Evolutionary conservation across 2,329 filamentous ascomycete genomes (phyloP).

Genomic region (Botrytis tulipae): DNA sequence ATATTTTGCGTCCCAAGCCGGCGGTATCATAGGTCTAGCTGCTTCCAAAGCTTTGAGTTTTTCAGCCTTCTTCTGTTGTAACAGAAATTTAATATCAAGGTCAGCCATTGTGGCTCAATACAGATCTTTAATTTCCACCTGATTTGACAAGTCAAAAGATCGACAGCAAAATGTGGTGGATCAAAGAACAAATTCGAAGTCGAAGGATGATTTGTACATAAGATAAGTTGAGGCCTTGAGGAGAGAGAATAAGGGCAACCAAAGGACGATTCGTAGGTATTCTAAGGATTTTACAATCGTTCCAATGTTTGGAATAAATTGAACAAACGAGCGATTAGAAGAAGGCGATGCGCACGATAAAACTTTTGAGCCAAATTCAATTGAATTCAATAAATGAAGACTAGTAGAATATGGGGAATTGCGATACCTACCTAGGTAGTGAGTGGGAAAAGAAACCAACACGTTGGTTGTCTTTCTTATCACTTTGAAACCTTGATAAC

Average conservation of each 20-base stretch:
- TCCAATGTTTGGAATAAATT: background rate
- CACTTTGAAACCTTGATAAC: background rate
- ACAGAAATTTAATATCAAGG: background rate
- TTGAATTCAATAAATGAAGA: background rate
- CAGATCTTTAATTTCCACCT: background rate
- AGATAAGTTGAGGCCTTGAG: background rate
- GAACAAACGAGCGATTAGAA: background rate
- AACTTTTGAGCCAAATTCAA: background rate
- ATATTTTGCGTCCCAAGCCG: background rate
- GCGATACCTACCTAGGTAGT: background rate
- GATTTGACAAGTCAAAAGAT: conserved; percentile 1
- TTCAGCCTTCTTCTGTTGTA: background rate
- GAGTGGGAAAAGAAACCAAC: background rate
- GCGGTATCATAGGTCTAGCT: background rate
- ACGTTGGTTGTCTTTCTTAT: background rate
- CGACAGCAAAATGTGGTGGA: background rate
- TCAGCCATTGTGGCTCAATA: background rate
- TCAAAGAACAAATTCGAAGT: background rate
- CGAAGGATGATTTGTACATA: background rate
- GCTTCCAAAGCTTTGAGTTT: background rate
- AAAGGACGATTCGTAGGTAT: background rate
- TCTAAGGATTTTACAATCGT: background rate
- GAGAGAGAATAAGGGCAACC: background rate
- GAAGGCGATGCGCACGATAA: background rate
- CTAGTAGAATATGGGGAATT: background rate